Evolutionary conservation across 768 basidiomycete species (phyloP).

Genomic region (Lactarius hengduanensis): DNA sequence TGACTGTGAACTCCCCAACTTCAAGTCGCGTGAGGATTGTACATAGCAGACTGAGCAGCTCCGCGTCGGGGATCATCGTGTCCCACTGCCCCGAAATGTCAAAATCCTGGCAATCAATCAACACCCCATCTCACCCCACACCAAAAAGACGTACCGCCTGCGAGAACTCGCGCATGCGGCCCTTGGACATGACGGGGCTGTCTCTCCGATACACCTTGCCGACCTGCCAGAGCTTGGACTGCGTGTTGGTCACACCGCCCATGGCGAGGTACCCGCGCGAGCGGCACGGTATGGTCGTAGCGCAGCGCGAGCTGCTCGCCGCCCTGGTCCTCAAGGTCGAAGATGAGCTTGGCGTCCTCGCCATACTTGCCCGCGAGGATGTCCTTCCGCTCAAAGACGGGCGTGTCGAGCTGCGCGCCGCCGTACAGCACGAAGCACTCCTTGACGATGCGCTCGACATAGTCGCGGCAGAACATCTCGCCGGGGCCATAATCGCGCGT

Average conservation of each 20-base stretch:
- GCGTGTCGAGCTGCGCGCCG: conserved; percentile 91
- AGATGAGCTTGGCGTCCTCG: conserved; percentile 96
- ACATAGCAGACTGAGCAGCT: conserved; percentile 78
- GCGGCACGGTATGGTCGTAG: conserved; percentile 96
- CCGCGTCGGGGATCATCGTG: conserved; percentile 96
- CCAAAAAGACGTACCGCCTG: conserved; percentile 68
- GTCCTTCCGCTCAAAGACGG: conserved; percentile 97
- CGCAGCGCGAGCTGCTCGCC: conserved; percentile 93
- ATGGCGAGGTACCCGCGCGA: conserved; percentile 93
- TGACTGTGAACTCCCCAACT: conserved; percentile 93
- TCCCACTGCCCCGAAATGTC: conserved; percentile 94
- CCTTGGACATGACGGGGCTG: conserved; percentile 96
- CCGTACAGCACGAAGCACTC: conserved; percentile 87
- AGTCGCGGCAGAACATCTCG: conserved; percentile 89
- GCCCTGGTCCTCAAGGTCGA: conserved; percentile 96
- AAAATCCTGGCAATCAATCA: conserved; percentile 63
- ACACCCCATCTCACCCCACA: not conserved
- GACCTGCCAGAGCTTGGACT: conserved; percentile 92
- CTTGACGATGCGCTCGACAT: conserved; percentile 86
- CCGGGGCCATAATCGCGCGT: conserved; percentile 92
- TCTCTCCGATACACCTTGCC: conserved; percentile 99
- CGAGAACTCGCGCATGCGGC: conserved; percentile 97
- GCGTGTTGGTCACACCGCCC: conserved; percentile 74
- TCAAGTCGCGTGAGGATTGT: conserved; percentile 81
- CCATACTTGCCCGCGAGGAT: conserved; percentile 96